Base-by-base conservation (phyloP, 148 eudicot genomes). In the Rhododendron simsii region DNA sequence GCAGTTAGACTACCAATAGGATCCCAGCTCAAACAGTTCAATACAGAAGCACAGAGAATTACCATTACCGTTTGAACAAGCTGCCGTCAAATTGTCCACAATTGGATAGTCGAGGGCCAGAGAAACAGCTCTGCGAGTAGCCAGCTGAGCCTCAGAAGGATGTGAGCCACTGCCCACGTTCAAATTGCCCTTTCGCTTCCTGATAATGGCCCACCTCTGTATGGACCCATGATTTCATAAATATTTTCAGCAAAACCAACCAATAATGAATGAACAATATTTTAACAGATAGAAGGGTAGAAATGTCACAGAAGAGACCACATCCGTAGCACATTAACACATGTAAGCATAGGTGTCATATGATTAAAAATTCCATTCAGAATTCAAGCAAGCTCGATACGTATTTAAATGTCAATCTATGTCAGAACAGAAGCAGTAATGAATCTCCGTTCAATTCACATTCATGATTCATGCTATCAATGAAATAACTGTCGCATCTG, bases 181-280 rank as follows among this genome's bases (percentile, higher is more conserved):
- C 78, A 77, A 48, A 87, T 81, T 83, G 55, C 86, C 89, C 75
- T 92, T 88, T 71, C 87, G 90, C 89, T 91, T 96, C 92, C 87
- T 95, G 82, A 94, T 87, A 89, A 81, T 90, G 78, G 90, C 61
- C 96, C 98, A 94, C 87, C 98, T 94, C 98, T 96, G 98, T 90
- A 87, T 39, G 84, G 55, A 81, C 33, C 61, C 57, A 86, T 45
- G 75, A 82, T 81, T 55, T 48, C 41, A 85, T 74, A 78, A 83
- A 51, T 8, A 33, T 87, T 51, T 78, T 67, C 82, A 47, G 30
- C 37, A 33, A 39, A 69, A 74, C 61, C 63, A 75, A 5, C 59
- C 4, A n/a, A 37, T 28, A 67, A 50, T 48, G 35, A 76, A 13
- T 48, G 37, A 67, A 83, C 76, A 87, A 26, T 53, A 74, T 21